A percentile compares a stretch with the other conserved stretches of the same genome.
These are phyloP conservation scores for Rhodotorula sp. DNA, from an alignment of 1,284 basidiomycete species.

Conservation along the genomic window DNA sequence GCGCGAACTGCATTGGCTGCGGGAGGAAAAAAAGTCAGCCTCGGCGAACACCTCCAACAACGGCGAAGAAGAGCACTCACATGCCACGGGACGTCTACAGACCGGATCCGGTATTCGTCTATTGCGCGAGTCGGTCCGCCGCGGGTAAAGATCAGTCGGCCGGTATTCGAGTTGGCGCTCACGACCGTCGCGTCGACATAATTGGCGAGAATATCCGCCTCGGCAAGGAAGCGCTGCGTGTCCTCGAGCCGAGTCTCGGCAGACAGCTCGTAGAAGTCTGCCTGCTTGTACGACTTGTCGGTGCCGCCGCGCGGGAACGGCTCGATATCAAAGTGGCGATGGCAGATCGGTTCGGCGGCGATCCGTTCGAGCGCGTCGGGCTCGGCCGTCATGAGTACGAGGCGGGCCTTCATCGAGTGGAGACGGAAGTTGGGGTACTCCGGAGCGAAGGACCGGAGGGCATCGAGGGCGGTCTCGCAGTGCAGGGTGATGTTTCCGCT, in stretches of 20 bases:
- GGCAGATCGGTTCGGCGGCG: slow-evolving; percentile 3
- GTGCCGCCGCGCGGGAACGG: slow-evolving; percentile 1
- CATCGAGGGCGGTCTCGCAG: slow-evolving; percentile 20
- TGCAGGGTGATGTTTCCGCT: slow-evolving; percentile 32
- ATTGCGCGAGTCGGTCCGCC: slow-evolving; percentile 14
- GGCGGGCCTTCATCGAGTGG: slow-evolving; percentile 9
- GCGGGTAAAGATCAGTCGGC: slow-evolving; percentile 10
- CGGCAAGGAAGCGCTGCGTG: slow-evolving; percentile 14
- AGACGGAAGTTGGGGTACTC: slow-evolving; percentile 2
- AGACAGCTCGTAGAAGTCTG: background rate
- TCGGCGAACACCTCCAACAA: background rate
- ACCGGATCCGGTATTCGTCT: slow-evolving; percentile 2
- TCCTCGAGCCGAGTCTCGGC: background rate
- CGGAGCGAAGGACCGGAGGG: background rate
- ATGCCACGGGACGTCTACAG: slow-evolving; percentile 19
- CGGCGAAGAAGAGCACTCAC: background rate
- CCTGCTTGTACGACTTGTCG: slow-evolving; percentile 15
- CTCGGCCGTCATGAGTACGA: slow-evolving; percentile 33
- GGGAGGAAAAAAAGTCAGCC: background rate
- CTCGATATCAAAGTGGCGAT: slow-evolving; percentile 5
- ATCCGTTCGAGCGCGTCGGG: slow-evolving; percentile 23
- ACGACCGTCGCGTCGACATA: slow-evolving; percentile 22
- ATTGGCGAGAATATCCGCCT: slow-evolving; percentile 19
- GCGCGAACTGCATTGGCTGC: slow-evolving; percentile 22
- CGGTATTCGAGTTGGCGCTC: slow-evolving; percentile 27